Percentiles rank a stretch among this genome's conserved stretches.
Evolutionary conservation across 2,329 filamentous ascomycete species (phyloP).

Genomic region (Cryoendolithus antarcticus): DNA sequence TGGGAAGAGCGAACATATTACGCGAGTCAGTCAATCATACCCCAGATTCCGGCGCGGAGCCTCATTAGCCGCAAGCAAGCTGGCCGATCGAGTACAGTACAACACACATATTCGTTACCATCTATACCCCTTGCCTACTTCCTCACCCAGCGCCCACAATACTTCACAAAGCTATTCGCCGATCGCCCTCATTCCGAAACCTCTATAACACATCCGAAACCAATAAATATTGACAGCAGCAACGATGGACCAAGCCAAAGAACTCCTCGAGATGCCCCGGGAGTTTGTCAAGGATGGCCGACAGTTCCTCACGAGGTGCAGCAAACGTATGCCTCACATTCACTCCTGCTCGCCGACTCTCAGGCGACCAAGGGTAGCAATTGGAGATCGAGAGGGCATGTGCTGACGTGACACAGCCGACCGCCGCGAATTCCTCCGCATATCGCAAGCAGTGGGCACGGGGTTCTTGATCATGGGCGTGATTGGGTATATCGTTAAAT

Average conservation of each 20-base stretch:
- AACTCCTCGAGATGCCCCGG: conserved; percentile 55
- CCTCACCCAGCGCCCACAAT: no score
- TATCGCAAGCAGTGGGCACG: conserved; percentile 53
- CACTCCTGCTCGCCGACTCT: not conserved
- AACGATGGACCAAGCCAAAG: conserved; percentile 49
- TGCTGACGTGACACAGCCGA: conserved; percentile 34
- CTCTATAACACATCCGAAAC: not conserved
- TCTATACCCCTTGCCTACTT: no score
- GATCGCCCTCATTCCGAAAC: no score
- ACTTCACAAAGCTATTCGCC: no score
- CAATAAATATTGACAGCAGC: not conserved
- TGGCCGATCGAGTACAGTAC: no score
- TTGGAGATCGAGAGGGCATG: no score
- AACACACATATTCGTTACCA: no score
- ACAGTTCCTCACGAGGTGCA: conserved; percentile 38
- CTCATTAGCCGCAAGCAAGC: no score
- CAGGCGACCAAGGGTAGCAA: no score
- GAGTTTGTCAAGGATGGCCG: conserved; percentile 48
- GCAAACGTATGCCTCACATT: conserved; percentile 27
- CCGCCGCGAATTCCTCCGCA: conserved; percentile 46
- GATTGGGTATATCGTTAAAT: conserved; percentile 58
- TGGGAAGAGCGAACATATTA: no score
- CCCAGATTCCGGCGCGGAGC: no score
- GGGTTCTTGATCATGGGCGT: conserved; percentile 61
- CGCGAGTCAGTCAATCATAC: no score